Evolutionary conservation across 73 alveolate genomes (phyloP).

Genomic region (Paramecium primaurelia): DNA sequence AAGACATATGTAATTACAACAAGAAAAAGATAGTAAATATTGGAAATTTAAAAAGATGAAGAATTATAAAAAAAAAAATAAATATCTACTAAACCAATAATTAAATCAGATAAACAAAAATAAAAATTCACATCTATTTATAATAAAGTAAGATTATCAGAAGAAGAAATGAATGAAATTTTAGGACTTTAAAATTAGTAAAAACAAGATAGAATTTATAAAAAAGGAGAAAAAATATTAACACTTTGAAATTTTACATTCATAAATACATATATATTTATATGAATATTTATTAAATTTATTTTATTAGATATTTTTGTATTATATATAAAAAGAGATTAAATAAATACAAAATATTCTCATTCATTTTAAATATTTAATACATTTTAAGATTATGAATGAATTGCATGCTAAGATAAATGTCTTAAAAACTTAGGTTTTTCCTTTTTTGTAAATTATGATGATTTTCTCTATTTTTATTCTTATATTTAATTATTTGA

Average conservation of each 20-base stretch:
- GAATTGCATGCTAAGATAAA: background rate
- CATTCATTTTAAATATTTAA: background rate
- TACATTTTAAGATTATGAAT: background rate
- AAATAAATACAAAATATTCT: background rate
- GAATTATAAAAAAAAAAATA: background rate
- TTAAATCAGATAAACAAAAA: background rate
- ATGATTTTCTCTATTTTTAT: background rate
- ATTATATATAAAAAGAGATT: background rate
- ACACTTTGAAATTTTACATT: background rate
- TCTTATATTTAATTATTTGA: background rate
- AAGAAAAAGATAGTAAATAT: background rate
- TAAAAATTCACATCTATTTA: background rate
- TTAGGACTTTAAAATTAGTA: background rate
- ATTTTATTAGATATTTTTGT: background rate
- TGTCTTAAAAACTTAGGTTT: background rate
- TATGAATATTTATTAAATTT: background rate
- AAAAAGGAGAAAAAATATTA: background rate
- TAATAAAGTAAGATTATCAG: background rate
- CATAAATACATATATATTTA: background rate
- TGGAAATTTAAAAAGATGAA: background rate
- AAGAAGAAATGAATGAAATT: background rate
- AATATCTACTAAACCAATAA: background rate
- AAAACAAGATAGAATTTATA: background rate
- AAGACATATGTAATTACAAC: background rate
- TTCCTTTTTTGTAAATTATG: background rate